A percentile compares a stretch with the other conserved stretches of the same genome.
phyloP scores from a whole-genome alignment of 768 basidiomycete genomes.

The Calocybe cyanea region DNA sequence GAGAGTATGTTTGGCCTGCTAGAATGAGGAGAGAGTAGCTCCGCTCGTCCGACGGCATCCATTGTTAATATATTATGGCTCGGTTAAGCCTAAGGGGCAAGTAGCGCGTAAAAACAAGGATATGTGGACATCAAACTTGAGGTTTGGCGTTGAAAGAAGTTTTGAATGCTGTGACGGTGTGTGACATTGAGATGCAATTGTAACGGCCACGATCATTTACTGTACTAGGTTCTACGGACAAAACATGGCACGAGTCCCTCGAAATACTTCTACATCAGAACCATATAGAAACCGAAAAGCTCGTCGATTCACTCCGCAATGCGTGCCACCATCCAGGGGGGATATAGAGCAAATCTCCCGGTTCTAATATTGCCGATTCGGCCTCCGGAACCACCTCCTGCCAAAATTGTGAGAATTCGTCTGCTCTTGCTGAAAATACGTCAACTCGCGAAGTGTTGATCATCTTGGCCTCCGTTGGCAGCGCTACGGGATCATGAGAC shows the following conservation, averaged over 20 bases:
- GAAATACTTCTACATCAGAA: conserved; percentile 40
- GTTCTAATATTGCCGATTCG: conserved; percentile 56
- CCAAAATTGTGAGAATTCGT: conserved; percentile 50
- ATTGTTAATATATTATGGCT: conserved; percentile 5
- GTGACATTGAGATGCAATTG: neutral
- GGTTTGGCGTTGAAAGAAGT: neutral
- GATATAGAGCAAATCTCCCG: conserved; percentile 86
- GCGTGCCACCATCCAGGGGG: conserved; percentile 96
- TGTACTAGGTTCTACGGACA: too few relatives aligned
- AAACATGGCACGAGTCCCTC: too few relatives aligned
- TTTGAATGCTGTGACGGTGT: neutral
- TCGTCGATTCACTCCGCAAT: conserved; percentile 77
- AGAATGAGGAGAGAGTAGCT: conserved; percentile 21
- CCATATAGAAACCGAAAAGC: conserved; percentile 91
- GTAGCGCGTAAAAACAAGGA: neutral
- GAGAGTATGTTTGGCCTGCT: conserved; percentile 8
- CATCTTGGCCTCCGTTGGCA: conserved; percentile 44
- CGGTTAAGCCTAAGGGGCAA: neutral
- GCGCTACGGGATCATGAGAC: conserved; percentile 34
- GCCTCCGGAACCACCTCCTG: conserved; percentile 55
- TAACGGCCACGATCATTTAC: too few relatives aligned
- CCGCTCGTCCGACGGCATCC: conserved; percentile 21
- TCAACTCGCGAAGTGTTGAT: conserved; percentile 83
- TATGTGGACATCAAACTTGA: neutral
- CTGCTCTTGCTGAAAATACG: conserved; percentile 50